Evolutionary conservation across 2,329 filamentous ascomycete species (phyloP).

Genomic region (Coleophoma eucalyptorum): DNA sequence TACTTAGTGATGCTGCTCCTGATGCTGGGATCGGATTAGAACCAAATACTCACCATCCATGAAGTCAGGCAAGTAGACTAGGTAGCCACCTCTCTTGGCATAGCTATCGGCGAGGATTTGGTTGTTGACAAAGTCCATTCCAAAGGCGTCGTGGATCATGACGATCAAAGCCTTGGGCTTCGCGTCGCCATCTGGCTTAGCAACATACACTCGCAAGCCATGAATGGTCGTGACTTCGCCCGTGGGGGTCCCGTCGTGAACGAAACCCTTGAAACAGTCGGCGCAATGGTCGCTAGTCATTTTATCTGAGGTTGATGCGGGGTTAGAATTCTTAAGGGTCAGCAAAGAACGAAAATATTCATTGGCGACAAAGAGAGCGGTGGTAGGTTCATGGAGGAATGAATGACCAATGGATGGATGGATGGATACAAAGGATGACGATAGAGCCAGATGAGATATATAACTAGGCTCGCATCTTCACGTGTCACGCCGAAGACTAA

Average conservation of each 20-base stretch:
- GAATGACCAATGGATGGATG: too few relatives aligned
- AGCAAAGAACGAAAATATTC: too few relatives aligned
- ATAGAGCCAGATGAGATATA: too few relatives aligned
- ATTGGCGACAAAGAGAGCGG: too few relatives aligned
- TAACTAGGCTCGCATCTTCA: too few relatives aligned
- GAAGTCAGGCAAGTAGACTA: conserved; percentile 48
- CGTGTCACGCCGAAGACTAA: too few relatives aligned
- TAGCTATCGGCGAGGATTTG: conserved; percentile 44
- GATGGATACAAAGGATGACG: too few relatives aligned
- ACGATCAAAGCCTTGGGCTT: conserved; percentile 39
- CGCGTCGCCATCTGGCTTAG: conserved; percentile 27
- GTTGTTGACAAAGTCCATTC: conserved; percentile 44
- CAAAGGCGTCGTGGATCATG: conserved; percentile 46
- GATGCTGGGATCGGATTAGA: too few relatives aligned
- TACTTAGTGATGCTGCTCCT: too few relatives aligned
- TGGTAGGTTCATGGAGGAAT: too few relatives aligned
- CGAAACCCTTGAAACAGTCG: conserved; percentile 32
- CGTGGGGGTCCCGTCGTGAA: conserved; percentile 33
- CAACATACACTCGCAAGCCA: conserved; percentile 39
- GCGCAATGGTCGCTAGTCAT: conserved; percentile 9
- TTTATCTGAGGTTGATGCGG: neutral
- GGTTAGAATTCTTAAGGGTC: too few relatives aligned
- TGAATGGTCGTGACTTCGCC: conserved; percentile 38
- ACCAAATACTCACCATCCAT: conserved; percentile 35
- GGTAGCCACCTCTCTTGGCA: conserved; percentile 37